Conservation (phyloP, 306 rosid genomes). For the Casuarina cunninghamiana region DNA sequence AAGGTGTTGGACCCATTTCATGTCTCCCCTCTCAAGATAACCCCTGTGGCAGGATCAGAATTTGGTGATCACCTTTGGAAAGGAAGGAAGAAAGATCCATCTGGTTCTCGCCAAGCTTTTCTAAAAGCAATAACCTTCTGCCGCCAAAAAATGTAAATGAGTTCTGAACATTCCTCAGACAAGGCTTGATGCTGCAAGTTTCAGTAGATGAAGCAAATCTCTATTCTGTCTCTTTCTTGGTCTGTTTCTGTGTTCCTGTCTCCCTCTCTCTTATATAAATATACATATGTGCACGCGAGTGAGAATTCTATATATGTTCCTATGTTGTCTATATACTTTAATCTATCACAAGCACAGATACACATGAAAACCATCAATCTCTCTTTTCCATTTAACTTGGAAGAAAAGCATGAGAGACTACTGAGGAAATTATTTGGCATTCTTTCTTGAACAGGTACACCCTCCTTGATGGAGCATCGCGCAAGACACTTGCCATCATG, state of each 20-base stretch:
- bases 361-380: not conserved
- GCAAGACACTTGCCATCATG: not conserved
- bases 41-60: not conserved
- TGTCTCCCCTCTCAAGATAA: conserved; percentile 3
- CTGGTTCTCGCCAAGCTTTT: not conserved
- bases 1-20: not conserved
- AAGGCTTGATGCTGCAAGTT: not conserved
- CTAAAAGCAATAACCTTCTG: not conserved
- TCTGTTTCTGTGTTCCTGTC: too few relatives aligned
- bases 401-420: not conserved
- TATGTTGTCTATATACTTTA: not conserved
- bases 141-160: not conserved
- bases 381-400: not conserved
- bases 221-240: not conserved
- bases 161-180: not conserved
- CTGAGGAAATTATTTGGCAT: not conserved
- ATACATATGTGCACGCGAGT: not conserved
- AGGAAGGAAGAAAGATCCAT: not conserved
- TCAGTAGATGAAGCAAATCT: not conserved
- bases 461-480: not conserved
- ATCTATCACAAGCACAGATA: not conserved
- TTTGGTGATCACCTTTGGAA: not conserved
- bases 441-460: not conserved
- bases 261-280: not conserved
- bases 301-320: too few relatives aligned